Evolutionary conservation across 1,139 yeast species (phyloP), one percentile per base, ranked within the genome.

Genomic region (Geotrichum candidum): DNA sequence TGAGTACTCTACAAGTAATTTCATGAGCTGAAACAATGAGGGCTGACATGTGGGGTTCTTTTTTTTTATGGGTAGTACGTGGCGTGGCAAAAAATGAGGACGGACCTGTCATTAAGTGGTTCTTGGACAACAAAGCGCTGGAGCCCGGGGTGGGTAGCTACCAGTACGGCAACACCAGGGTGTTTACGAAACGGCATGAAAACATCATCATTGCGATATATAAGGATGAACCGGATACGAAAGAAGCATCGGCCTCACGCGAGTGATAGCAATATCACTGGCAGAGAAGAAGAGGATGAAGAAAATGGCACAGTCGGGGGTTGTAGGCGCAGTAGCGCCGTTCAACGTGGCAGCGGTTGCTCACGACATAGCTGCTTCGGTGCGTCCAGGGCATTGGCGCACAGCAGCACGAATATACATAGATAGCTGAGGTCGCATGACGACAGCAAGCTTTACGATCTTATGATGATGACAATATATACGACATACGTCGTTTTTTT

Each of bases 51-150:
- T 18, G 10, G 22, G 7, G 10, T 23, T 7, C 5, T 53, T 45
- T 10, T 50, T 41, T 46, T 33, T 33, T 55, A 18, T 18, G 18
- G 7, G 27, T 31, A 65, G 68, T 63, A 4, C 65, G 70, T 9
- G 74, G 74, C 2, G 65, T 63, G 9, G 74, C 73, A n/a, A 51
- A 61, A 50, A 66, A 70, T 56, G 65, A 64, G 2, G 73, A 71
- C 58, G 71, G 70, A 4, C 70, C 72, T 3, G 63, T 65, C 51
- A 60, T 70, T 33, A 68, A 62, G 41, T 60, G 63, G 64, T 51
- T 57, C 23, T 38, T 56, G 6, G 64, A 62, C 13, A 56, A 48
- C 33, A 54, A 59, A 46, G 50, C 59, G n/a, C 25, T 53, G n/a
- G 38, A 54, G 45, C 51, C 60, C 18, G 57, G 57, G 3, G 27